Evolutionary conservation across 2,329 filamentous ascomycete genomes (phyloP).

Genomic region (Moelleriella libera): DNA sequence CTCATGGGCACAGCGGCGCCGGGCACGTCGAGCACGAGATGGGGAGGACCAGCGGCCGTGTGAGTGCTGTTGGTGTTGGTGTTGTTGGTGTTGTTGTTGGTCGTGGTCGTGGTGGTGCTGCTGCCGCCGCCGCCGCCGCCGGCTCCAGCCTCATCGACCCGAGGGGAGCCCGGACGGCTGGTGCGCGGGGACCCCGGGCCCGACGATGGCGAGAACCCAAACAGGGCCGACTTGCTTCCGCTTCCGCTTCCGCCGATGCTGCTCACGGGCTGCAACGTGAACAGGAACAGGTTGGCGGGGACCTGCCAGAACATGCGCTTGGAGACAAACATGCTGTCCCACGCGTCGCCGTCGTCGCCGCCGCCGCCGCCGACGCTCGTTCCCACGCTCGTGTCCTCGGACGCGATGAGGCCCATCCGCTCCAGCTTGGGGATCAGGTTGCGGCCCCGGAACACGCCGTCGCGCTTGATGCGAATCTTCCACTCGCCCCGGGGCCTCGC

Average conservation of each 20-base stretch:
- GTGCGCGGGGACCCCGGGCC: conserved; percentile 8
- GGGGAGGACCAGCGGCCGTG: no score
- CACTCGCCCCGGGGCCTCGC: conserved; percentile 76
- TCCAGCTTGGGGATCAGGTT: conserved; percentile 84
- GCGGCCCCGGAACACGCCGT: conserved; percentile 75
- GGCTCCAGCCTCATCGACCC: neutral
- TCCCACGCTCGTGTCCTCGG: conserved; percentile 62
- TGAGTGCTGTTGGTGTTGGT: no score
- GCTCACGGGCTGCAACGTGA: conserved; percentile 55
- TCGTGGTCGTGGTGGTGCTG: no score
- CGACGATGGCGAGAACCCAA: no score
- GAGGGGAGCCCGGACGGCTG: neutral
- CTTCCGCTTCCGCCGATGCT: no score
- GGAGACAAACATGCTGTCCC: conserved; percentile 71
- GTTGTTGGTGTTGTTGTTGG: no score
- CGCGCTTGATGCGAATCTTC: conserved; percentile 69
- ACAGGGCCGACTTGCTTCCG: no score
- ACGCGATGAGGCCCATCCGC: conserved; percentile 76
- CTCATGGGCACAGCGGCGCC: neutral
- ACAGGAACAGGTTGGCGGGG: conserved; percentile 74
- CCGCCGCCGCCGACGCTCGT: conserved; percentile 44
- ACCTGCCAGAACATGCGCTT: conserved; percentile 83
- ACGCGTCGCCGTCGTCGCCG: conserved; percentile 50
- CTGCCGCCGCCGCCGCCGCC: neutral
- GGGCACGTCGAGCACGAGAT: neutral